A percentile compares a stretch with the other conserved stretches of the same genome.
phyloP scores from a whole-genome alignment of 2,329 filamentous ascomycete species.

The Ascomycota sp. region DNA sequence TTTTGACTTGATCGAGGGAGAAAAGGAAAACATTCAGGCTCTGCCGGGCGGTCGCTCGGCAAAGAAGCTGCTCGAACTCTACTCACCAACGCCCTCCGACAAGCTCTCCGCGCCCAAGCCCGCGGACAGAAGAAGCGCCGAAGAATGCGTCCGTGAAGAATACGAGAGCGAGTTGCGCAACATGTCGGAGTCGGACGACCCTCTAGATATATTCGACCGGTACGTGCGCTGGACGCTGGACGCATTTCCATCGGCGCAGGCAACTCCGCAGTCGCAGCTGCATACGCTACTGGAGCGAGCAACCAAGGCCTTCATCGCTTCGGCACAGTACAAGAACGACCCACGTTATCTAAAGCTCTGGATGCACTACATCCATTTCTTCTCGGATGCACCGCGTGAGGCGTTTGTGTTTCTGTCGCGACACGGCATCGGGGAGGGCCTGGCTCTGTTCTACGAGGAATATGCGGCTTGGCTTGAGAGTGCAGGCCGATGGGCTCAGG shows the following conservation, averaged over 20 bases:
- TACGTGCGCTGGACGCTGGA: slow-evolving; percentile 95
- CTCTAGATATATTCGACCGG: slow-evolving; percentile 82
- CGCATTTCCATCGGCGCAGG: slow-evolving; percentile 82
- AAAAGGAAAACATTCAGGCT: slow-evolving; percentile 95
- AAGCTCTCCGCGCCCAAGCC: slow-evolving; percentile 41
- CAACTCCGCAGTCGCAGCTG: slow-evolving; percentile 75
- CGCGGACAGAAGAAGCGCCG: slow-evolving; percentile 49
- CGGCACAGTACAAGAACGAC: slow-evolving; percentile 80
- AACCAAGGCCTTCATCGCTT: slow-evolving; percentile 72
- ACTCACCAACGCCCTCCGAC: slow-evolving; percentile 42
- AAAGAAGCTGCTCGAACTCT: slow-evolving; percentile 63
- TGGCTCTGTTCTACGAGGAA: slow-evolving; percentile 91
- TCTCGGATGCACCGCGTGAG: slow-evolving; percentile 81
- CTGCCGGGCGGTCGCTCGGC: slow-evolving; percentile 74
- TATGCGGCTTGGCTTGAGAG: slow-evolving; percentile 84
- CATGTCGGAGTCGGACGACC: slow-evolving; percentile 76
- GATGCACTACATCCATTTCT: slow-evolving; percentile 82
- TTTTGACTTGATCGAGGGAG: slow-evolving; percentile 85
- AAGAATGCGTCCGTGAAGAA: slow-evolving; percentile 58
- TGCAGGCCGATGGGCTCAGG: slow-evolving; percentile 65
- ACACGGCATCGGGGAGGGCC: slow-evolving; percentile 62
- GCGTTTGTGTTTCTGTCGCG: slow-evolving; percentile 78
- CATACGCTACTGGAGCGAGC: slow-evolving; percentile 76
- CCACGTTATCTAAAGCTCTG: slow-evolving; percentile 81
- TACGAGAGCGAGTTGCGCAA: slow-evolving; percentile 65